Evolutionary conservation across 352 stramenopile genomes (phyloP).

Genomic region (Phytophthora meadii): DNA sequence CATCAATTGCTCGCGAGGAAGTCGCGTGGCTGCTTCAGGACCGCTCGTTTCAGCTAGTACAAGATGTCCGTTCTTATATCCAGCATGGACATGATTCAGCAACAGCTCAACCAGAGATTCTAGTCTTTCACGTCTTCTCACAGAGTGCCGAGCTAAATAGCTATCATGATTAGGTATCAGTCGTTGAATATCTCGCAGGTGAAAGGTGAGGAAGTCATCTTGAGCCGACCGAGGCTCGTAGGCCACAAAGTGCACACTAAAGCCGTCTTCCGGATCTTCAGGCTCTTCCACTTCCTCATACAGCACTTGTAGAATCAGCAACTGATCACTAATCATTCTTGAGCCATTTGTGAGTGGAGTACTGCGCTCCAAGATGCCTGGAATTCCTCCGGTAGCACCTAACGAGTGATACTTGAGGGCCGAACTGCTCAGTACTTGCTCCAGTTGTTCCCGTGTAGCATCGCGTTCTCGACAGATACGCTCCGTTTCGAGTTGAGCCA

Average conservation of each 20-base stretch:
- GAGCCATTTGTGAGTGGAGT: constrained; percentile 52
- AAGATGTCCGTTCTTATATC: constrained; percentile 78
- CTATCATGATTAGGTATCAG: constrained; percentile 61
- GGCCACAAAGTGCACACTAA: constrained; percentile 48
- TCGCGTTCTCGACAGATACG: constrained; percentile 45
- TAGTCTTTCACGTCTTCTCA: constrained; percentile 43
- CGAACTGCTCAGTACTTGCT: constrained; percentile 57
- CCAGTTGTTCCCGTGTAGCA: constrained; percentile 47
- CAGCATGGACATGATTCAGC: constrained; percentile 50
- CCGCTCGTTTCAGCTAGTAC: constrained; percentile 53
- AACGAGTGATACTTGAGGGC: constrained; percentile 65
- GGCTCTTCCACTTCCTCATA: constrained; percentile 53
- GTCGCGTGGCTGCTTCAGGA: constrained; percentile 23
- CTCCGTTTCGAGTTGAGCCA: constrained; percentile 50
- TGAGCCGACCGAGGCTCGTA: constrained; percentile 38
- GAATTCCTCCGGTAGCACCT: constrained; percentile 49
- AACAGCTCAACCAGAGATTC: constrained; percentile 57
- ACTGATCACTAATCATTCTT: constrained; percentile 46
- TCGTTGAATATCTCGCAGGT: constrained; percentile 56
- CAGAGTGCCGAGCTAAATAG: constrained; percentile 23
- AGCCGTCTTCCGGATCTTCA: constrained; percentile 32
- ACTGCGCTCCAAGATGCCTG: constrained; percentile 58
- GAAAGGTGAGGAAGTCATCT: constrained; percentile 55
- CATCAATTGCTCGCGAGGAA: constrained; percentile 18
- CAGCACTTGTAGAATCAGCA: constrained; percentile 65